Base-by-base conservation (phyloP, 1,139 yeast genomes). In the Suhomyces wounanorum region DNA sequence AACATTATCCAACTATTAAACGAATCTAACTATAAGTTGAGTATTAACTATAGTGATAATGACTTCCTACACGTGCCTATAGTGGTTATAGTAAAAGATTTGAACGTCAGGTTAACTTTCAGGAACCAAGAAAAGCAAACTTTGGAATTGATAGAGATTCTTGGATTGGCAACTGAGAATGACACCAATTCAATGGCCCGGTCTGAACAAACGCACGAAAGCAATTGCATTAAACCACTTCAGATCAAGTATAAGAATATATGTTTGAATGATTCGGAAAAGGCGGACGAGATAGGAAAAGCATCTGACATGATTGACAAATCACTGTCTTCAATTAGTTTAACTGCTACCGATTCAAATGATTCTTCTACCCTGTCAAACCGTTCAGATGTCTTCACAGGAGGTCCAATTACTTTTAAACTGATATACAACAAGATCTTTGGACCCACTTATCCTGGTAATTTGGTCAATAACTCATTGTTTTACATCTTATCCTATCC, bases 391-490 rank as follows among this genome's bases (percentile, higher is more conserved):
- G 14, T 25, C 2, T 21, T 42, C 3, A 13, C 21, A 13, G 38
- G 38, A 1, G 17, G 53, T 11, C 31, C 30, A 40, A 70, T 66
- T 33, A 68, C 65, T 36, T 69, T 81, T 52, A 76, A 75, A 47
- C 64, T 69, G 31, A 71, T 83, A 8, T 84, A 84, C 63, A 82
- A 83, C 58, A 79, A 76, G 58, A 69, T 77, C 2, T 81, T 84
- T 63, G 89, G 89, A 0, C 87, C 87, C 2, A 83, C 88, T 0
- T 81, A 79, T 52, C 85, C 86, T 0, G 88, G 88, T 0, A 64
- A 58, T 44, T 56, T 72, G 16, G 54, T 58, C 38, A 37, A 35
- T 11, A 48, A 55, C 3, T 47, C 52, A 10, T 48, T 51, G 0
- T 50, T 53, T n/a, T 81, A 79, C 55, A 63, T 73, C 7, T 64